Evolutionary conservation across 2,329 filamentous ascomycete species (phyloP).

Genomic region (Bipolaris cookei): DNA sequence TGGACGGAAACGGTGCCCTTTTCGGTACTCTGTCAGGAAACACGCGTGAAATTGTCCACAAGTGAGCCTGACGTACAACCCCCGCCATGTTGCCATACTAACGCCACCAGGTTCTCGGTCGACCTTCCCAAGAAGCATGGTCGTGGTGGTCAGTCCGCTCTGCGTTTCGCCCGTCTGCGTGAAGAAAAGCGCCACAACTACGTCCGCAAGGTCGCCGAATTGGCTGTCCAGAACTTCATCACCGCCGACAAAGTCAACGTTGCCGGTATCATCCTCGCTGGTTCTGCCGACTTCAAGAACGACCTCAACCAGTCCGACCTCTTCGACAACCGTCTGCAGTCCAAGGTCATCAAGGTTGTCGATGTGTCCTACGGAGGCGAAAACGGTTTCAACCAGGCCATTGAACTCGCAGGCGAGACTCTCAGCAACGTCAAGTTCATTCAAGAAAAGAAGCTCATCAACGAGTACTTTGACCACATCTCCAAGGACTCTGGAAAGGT

Average conservation of each 20-base stretch:
- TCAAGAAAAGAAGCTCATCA: slow-evolving; percentile 99
- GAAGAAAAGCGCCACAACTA: slow-evolving; percentile 99
- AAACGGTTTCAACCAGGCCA: slow-evolving; percentile 99
- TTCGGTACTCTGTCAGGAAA: slow-evolving; percentile 98
- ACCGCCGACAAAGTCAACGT: slow-evolving; percentile 99
- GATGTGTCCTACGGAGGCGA: slow-evolving; percentile 99
- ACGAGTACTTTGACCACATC: slow-evolving; percentile 98
- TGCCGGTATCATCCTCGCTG: slow-evolving; percentile 90
- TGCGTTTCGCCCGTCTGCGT: slow-evolving; percentile 98
- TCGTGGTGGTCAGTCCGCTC: slow-evolving; percentile 98
- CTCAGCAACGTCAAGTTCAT: slow-evolving; percentile 99
- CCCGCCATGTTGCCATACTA: neutral
- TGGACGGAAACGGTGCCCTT: slow-evolving; percentile 98
- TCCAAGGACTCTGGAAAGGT: slow-evolving; percentile 96
- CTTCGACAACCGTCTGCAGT: slow-evolving; percentile 88
- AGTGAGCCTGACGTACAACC: slow-evolving; percentile 52
- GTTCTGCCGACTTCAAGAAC: slow-evolving; percentile 99
- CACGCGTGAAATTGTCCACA: slow-evolving; percentile 94
- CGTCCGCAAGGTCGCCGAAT: slow-evolving; percentile 95
- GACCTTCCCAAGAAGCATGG: slow-evolving; percentile 99
- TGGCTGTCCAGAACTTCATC: slow-evolving; percentile 99
- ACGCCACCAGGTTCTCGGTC: slow-evolving; percentile 71
- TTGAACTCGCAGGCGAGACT: slow-evolving; percentile 92
- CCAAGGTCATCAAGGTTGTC: slow-evolving; percentile 99
- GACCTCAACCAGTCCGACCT: slow-evolving; percentile 97